Conservation (phyloP, 2,329 filamentous ascomycete species). For the Scleromitrula shiraiana region DNA sequence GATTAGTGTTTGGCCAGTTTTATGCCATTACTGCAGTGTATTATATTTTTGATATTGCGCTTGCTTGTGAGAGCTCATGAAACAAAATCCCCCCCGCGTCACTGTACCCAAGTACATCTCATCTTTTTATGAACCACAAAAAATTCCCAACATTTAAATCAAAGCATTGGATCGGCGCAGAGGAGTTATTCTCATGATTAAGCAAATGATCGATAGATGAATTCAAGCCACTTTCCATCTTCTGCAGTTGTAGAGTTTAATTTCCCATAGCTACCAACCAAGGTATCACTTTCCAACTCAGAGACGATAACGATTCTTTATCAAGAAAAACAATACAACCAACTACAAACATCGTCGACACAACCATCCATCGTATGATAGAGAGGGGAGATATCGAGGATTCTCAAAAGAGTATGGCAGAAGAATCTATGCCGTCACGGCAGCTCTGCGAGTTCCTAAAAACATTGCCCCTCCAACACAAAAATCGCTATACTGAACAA, state of each 20-base stretch:
- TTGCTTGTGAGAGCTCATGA: constrained; percentile 5
- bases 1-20: too few species aligned
- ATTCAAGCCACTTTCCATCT: not conserved
- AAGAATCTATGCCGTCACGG: constrained; percentile 40
- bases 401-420: not conserved
- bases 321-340: constrained; percentile 2
- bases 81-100: not conserved
- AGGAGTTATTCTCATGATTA: not conserved
- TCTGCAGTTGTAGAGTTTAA: not conserved
- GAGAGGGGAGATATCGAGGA: not conserved
- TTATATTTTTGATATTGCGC: too few species aligned
- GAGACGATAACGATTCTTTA: constrained; percentile 9
- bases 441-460: constrained; percentile 78
- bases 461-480: constrained; percentile 64
- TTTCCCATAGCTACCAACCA: not conserved
- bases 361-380: not conserved
- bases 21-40: too few species aligned
- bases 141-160: not conserved
- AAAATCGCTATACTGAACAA: constrained; percentile 65
- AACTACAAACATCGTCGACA: not conserved
- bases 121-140: not conserved
- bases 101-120: not conserved
- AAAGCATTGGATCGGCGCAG: not conserved
- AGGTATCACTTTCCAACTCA: not conserved
- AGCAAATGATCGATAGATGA: not conserved